Base-by-base conservation (phyloP, 805 yeast genomes). In the Pichia cabralensis region DNA sequence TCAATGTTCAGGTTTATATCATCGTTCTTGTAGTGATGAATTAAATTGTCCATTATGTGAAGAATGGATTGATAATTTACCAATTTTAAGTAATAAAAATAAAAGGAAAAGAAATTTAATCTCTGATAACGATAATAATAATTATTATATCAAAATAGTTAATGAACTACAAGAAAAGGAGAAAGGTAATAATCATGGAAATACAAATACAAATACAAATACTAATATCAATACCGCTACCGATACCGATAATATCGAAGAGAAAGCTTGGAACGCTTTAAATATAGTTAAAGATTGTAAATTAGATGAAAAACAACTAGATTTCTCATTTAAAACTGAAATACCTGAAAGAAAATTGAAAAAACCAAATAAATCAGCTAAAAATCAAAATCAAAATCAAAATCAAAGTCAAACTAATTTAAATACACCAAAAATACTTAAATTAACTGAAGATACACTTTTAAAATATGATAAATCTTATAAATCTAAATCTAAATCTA, bases 31-130 rank as follows among this genome's bases (percentile, higher is more conserved):
- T 38, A 30, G 39, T 21, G 40, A 40, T 34, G 47, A 38, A 8
- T 57, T 50, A 42, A 47, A 47, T 26, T 59, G 64, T 40, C 64
- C 64, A 2, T 50, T 58, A 52, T 59, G 64, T 38, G 62, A 58
- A 25, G 61, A 58, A 41, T 49, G 45, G 18, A 33, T 43, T 17
- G 50, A 45, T 26, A 40, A 49, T 6, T 40, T 25, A 5, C 33
- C 22, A 10, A 9, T 50, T 3, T 34, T 46, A 11, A n/a, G 6
- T 21, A 9, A 22, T 35, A 22, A 23, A 30, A 28, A 27, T 8
- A 22, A 14, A 15, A 28, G 21, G 22, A 19, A 28, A 10, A 7
- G 20, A 15, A 20, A 10, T 19, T 10, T 2, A 7, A 13, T 14
- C 6, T 10, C 2, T 20, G 26, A 21, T 22, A 21, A 25, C 20